Conservation (phyloP, 2,329 filamentous ascomycete genomes). For the Metarhizium anisopliae region DNA sequence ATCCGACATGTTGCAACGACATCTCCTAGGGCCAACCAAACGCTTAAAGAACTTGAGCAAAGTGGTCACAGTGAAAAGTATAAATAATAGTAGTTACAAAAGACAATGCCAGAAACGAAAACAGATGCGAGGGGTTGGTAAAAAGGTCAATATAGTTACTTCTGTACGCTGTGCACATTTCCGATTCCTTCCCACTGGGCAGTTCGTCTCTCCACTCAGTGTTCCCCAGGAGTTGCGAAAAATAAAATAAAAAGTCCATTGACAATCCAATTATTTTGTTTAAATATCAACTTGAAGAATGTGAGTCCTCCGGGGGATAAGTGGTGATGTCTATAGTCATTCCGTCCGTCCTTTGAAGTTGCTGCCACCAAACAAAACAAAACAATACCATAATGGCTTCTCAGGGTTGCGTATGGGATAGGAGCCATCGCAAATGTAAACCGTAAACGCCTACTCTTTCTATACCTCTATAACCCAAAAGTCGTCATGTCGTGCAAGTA, state of each 20-base stretch:
- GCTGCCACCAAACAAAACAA: slow-evolving; percentile 1
- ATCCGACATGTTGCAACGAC: background rate
- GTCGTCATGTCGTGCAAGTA: slow-evolving; percentile 29
- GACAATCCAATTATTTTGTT: slow-evolving; percentile 16
- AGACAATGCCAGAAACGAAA: background rate
- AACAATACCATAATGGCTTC: background rate
- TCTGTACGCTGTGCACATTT: background rate
- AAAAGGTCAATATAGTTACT: background rate
- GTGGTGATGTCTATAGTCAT: slow-evolving; percentile 11
- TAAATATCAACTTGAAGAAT: slow-evolving; percentile 2
- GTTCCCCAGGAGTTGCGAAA: slow-evolving; percentile 7
- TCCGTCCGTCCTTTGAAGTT: background rate
- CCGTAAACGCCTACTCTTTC: slow-evolving; percentile 29
- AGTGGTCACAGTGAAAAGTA: background rate
- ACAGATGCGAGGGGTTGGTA: background rate
- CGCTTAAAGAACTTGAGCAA: background rate
- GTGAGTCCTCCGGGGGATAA: slow-evolving; percentile 7
- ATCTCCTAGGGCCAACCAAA: background rate
- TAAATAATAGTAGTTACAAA: background rate
- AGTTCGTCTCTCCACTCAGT: background rate
- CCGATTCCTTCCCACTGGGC: background rate
- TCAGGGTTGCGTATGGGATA: background rate
- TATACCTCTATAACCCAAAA: slow-evolving; percentile 29
- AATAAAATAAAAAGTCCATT: background rate
- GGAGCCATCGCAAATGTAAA: slow-evolving; percentile 11